These are phyloP conservation scores for Hypoxylon lienhwacheense DNA, from an alignment of 495 filamentous ascomycete species.

Conservation along the genomic window DNA sequence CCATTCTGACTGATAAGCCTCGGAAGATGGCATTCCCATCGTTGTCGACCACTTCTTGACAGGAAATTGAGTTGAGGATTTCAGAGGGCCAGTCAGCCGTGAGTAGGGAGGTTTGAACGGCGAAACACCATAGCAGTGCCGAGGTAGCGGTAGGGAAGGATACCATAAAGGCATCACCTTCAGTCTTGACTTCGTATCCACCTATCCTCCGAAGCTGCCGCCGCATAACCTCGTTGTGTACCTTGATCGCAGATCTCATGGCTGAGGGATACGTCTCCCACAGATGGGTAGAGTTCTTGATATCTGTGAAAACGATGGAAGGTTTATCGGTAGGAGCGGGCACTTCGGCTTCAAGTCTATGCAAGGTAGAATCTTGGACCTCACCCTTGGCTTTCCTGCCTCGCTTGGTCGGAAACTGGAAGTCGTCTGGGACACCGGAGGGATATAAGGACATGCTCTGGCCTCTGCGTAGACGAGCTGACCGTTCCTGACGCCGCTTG, in stretches of 20 bases:
- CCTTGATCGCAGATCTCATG: slow-evolving; percentile 93
- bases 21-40: slow-evolving; percentile 89
- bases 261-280: slow-evolving; percentile 95
- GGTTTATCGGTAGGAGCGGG: slow-evolving; percentile 87
- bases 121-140: slow-evolving; percentile 92
- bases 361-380: slow-evolving; percentile 76
- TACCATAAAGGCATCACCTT: slow-evolving; percentile 99
- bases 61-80: slow-evolving; percentile 82
- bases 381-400: slow-evolving; percentile 68
- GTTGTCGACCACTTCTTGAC: slow-evolving; percentile 76
- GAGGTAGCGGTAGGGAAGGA: slow-evolving; percentile 94
- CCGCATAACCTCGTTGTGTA: slow-evolving; percentile 94
- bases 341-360: slow-evolving; percentile 83
- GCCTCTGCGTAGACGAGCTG: slow-evolving; percentile 62
- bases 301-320: slow-evolving; percentile 96
- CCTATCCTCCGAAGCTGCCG: slow-evolving; percentile 90
- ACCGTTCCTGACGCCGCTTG: slow-evolving; percentile 73
- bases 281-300: slow-evolving; percentile 96
- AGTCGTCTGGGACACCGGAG: slow-evolving; percentile 68
- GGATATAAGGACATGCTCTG: slow-evolving; percentile 81
- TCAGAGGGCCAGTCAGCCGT: slow-evolving; percentile 92
- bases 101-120: slow-evolving; percentile 83
- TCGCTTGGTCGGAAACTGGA: slow-evolving; percentile 60
- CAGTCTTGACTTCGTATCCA: slow-evolving; percentile 98
- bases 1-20: slow-evolving; percentile 95